Conservation (phyloP, 257 asterid genomes). For the Solanum chmielewskii region DNA sequence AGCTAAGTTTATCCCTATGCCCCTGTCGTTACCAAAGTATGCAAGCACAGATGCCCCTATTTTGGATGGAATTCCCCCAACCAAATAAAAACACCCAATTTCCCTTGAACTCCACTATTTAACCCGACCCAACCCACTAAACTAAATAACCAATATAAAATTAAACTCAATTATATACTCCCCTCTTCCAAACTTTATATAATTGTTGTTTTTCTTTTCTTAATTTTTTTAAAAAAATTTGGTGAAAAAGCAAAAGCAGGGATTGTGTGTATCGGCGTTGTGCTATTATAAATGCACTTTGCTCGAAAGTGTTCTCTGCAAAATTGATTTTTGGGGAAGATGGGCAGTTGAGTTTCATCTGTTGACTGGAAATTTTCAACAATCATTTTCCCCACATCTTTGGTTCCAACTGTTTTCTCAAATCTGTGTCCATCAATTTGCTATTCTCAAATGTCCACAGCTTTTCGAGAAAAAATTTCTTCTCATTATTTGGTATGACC, state of each 20-base stretch:
- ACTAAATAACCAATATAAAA: background rate
- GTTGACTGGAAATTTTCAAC: background rate
- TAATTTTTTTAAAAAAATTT: background rate
- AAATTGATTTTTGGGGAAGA: background rate
- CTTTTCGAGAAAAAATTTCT: background rate
- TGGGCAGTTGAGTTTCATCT: background rate
- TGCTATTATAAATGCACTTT: background rate
- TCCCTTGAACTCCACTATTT: background rate
- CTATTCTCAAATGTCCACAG: background rate
- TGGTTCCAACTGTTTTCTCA: background rate
- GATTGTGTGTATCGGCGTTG: background rate
- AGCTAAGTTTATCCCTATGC: background rate
- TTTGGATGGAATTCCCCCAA: background rate
- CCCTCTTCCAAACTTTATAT: background rate
- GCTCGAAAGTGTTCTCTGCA: background rate
- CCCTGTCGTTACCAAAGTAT: background rate
- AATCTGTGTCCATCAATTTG: background rate
- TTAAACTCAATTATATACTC: background rate
- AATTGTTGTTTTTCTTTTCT: background rate
- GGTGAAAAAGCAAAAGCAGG: background rate
- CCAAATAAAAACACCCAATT: background rate
- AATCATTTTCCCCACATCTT: background rate
- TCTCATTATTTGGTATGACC: background rate
- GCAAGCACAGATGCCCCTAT: background rate
- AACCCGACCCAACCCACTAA: background rate